Base-by-base conservation (phyloP, 768 basidiomycete species). In the Leucocoprinus leucothites region DNA sequence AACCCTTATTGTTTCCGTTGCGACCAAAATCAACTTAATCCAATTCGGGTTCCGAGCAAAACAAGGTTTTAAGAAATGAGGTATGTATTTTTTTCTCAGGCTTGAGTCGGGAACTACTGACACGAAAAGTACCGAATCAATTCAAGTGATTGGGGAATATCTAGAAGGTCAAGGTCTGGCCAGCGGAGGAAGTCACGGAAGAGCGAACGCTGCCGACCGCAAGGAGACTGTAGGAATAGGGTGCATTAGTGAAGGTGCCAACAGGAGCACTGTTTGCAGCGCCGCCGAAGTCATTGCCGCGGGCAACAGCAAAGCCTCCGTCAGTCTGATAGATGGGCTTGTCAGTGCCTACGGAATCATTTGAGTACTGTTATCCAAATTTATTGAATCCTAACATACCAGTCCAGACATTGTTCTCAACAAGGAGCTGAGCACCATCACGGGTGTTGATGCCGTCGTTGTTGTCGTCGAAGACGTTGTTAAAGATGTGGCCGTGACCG, bases 401-500 rank as follows among this genome's bases (percentile, higher is more conserved):
- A 24, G 68, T 72, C 71, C 70, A 77, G 21, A 77, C 72, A 58
- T 78, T 78, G 69, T 76, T 76, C 61, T 78, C 74, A 49, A 77
- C 74, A 25, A 78, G 69, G 48, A 76, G 73, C 59, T 75, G 74
- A 48, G 76, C 77, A 60, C 72, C 75, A 60, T 71, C 68, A 55
- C 74, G 70, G 41, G 74, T 73, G 65, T 74, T 74, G 56, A 77
- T 75, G 34, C 76, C 75, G 56, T 76, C 76, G 57, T 67, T 68
- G 64, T 74, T 74, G 63, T 67, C 63, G 46, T 74, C 73, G 54
- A 74, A 76, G 34, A 73, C 63, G 56, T 75, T 76, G 66, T 76
- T 78, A 66, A 69, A 78, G 57, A 78, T 70, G 66, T 76, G 76
- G 26, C 74, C 76, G 54, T 71, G 70, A 41, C 76, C 76, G 61